These are phyloP conservation scores for Pyricularia sp. DNA, from an alignment of 2,329 filamentous ascomycete genomes.

Conservation along the genomic window DNA sequence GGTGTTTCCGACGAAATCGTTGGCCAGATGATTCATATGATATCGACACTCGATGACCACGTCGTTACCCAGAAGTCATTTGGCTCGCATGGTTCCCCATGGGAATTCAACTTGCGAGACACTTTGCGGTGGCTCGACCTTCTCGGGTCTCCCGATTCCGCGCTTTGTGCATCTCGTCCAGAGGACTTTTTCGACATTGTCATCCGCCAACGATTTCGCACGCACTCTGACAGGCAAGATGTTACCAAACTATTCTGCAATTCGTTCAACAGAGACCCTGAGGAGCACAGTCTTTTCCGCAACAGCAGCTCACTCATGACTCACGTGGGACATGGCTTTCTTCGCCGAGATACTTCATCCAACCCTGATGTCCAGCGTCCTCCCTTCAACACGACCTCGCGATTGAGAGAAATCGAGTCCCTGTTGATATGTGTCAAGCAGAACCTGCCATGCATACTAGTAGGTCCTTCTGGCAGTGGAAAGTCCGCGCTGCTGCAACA, in stretches of 20 bases:
- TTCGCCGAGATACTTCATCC: conserved; percentile 44
- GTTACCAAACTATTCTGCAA: conserved; percentile 53
- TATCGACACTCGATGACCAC: conserved; percentile 64
- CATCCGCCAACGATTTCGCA: conserved; percentile 79
- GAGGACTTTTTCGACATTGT: conserved; percentile 71
- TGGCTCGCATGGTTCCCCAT: conserved; percentile 59
- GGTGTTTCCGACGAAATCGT: conserved; percentile 45
- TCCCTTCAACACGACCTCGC: conserved; percentile 21
- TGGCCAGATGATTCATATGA: conserved; percentile 59
- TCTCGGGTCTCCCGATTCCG: conserved; percentile 39
- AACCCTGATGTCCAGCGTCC: conserved; percentile 18
- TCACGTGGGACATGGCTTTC: conserved; percentile 67
- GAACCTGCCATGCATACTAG: conserved; percentile 78
- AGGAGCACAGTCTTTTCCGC: conserved; percentile 54
- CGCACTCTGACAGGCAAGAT: conserved; percentile 49
- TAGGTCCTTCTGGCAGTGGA: conserved; percentile 72
- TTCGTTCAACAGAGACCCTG: conserved; percentile 43
- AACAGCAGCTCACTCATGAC: conserved; percentile 51
- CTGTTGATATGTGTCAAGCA: conserved; percentile 77
- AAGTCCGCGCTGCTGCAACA: conserved; percentile 74
- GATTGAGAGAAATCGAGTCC: conserved; percentile 67
- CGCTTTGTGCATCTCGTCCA: conserved; percentile 41
- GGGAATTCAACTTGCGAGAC: conserved; percentile 92
- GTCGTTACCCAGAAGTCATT: conserved; percentile 48
- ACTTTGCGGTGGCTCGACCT: conserved; percentile 78